Evolutionary conservation across 2,329 filamentous ascomycete species (phyloP), one percentile per base, ranked within the genome.

Genomic region (Colletotrichum tamarilloi): DNA sequence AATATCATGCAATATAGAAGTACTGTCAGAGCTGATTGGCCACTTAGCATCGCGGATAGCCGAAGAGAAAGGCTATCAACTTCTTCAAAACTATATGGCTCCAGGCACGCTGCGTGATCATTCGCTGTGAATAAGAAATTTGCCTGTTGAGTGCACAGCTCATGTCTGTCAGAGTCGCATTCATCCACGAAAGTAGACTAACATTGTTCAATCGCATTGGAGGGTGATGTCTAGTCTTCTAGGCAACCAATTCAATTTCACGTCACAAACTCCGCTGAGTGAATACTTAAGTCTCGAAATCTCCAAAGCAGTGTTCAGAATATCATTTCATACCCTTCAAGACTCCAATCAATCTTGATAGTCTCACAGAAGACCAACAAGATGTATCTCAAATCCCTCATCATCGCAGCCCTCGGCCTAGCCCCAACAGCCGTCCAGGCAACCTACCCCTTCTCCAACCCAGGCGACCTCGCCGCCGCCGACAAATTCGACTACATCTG

Each of bases 401-500:
- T 73, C 60, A 57, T 72, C 49, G 66, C 24, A 2, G n/a, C 70
- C 2, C 26, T 79, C 60, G 77, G 77, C 22, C 68, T 82, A 19
- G 57, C 77, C 75, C 74, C 77, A 32, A 76, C 76, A 6, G 74
- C 75, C 9, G 74, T 78, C 11, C 32, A 26, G 0, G 84, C 83
- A n/a, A 77, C 81, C 14, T 79, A 82, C 59, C 79, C 78, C 49
- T 87, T 86, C 77, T 80, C 79, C 76, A 86, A 86, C 75, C 76
- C 81, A 1, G 86, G 85, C 58, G 85, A 80, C 28, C 79, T 80
- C 11, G 8, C n/a, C 3, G 32, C 30, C 5, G 73, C 77, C 9
- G 85, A 84, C 30, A 38, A 35, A 32, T 87, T 85, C 85, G 80
- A 84, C 65, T 75, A 68, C 8, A 78, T 79, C 68, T 82, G 81